Evolutionary conservation across 2,329 filamentous ascomycete genomes (phyloP), one percentile per base, ranked within the genome.

Genomic region (Aspergillus ochraceoroseus): DNA sequence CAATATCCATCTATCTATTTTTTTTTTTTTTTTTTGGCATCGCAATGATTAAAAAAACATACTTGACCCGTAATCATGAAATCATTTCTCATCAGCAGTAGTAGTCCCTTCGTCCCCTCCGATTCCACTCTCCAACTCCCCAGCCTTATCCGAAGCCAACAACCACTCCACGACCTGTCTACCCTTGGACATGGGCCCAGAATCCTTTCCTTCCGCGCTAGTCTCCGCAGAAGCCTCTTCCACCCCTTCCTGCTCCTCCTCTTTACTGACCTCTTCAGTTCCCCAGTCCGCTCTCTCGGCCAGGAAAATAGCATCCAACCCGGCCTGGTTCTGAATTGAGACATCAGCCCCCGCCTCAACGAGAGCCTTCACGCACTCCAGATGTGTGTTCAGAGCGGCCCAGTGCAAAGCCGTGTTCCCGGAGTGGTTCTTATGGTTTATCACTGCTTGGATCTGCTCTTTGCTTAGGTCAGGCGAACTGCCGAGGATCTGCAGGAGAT

Each of bases 351-450:
- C 88, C 2, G 79, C 72, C 30, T 81, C 79, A 2, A 95, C 73
- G 8, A 98, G 74, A 0, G 80, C 67, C 69, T 89, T 85, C 5
- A 95, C 87, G 3, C 81, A 78, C 4, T 82, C 77, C 2, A 96
- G 70, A 57, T 95, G 89, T 1, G 89, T 89, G 39, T 94, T 92
- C 40, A 95, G 70, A 0, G 87, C 85, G 0, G 90, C 90, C 89
- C 89, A 96, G 68, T 98, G 92, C 43, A 98, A 72, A 0, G 87
- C 79, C 1, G 90, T 95, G 69, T 95, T 96, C 30, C 88, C 89
- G 31, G 85, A 83, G 47, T 80, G 72, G 58, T 98, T 98, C 46
- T 77, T 73, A 62, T 70, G 64, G 60, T 72, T 66, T 34, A 72
- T 38, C 3, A 70, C 54, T 3, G 56, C 46, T 5, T 48, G 43